These are phyloP conservation scores for Neopestalotiopsis clavispora DNA, from an alignment of 2,329 filamentous ascomycete genomes.

Conservation along the genomic window DNA sequence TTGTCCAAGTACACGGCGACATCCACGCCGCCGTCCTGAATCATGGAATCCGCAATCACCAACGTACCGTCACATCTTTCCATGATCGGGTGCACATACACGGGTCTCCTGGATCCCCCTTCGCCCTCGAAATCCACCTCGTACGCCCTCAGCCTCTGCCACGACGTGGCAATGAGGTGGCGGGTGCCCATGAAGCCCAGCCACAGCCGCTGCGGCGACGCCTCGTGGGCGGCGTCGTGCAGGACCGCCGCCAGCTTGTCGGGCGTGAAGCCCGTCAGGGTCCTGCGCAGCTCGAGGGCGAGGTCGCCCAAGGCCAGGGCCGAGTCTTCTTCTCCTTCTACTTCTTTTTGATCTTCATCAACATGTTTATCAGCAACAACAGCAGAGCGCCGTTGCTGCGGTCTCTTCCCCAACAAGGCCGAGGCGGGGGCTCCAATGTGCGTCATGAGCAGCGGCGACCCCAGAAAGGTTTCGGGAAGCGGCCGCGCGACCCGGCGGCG, in stretches of 20 bases:
- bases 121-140: constrained; percentile 44
- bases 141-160: constrained; percentile 43
- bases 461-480: constrained; percentile 45
- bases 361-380: no score
- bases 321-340: background rate
- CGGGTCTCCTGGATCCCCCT: constrained; percentile 22
- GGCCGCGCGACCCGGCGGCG: constrained; percentile 43
- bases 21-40: constrained; percentile 37
- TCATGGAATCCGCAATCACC: constrained; percentile 42
- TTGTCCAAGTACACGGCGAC: constrained; percentile 38
- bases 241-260: constrained; percentile 44
- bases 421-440: constrained; percentile 32
- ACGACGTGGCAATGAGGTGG: constrained; percentile 50
- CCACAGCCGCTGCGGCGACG: constrained; percentile 53
- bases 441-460: constrained; percentile 48
- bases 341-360: no score
- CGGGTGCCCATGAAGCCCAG: constrained; percentile 47
- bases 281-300: constrained; percentile 39
- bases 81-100: constrained; percentile 49
- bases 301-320: constrained; percentile 31
- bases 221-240: constrained; percentile 47
- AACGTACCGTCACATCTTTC: constrained; percentile 46
- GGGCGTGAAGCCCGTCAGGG: constrained; percentile 41
- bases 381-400: background rate
- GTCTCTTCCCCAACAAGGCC: background rate